Evolutionary conservation across 768 basidiomycete species (phyloP).

Genomic region (Kwoniella botswanensis): DNA sequence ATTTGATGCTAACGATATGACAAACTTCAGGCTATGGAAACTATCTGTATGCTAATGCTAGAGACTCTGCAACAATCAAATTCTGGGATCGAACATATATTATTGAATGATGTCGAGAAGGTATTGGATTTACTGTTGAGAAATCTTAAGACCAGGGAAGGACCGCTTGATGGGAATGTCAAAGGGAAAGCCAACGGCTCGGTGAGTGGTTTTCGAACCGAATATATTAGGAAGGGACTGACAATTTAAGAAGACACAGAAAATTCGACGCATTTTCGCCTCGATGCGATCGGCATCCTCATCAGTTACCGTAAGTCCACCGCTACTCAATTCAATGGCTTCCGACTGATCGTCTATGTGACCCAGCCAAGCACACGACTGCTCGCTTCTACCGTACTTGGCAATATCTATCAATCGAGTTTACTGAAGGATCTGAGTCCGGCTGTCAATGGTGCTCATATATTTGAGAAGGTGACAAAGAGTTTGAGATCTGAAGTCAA

Average conservation of each 20-base stretch:
- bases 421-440: background rate
- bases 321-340: too few species aligned
- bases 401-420: background rate
- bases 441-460: background rate
- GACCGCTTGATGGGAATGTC: conserved; percentile 14
- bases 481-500: conserved; percentile 14
- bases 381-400: conserved; percentile 2
- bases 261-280: conserved; percentile 5
- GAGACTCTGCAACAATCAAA: conserved; percentile 28
- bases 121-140: conserved; percentile 26
- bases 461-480: background rate
- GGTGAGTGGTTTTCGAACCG: background rate
- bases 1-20: background rate
- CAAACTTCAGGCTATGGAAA: conserved; percentile 37
- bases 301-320: background rate
- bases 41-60: conserved; percentile 41
- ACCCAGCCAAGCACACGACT: conserved; percentile 16
- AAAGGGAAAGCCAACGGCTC: background rate
- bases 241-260: conserved; percentile 3
- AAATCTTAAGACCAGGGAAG: conserved; percentile 11
- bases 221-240: background rate
- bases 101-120: conserved; percentile 21
- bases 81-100: conserved; percentile 27
- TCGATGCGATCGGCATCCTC: background rate
- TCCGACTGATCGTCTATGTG: background rate